Percentiles rank a stretch among this genome's conserved stretches.
These are phyloP conservation scores for Paramyrothecium roridum DNA, from an alignment of 2,329 filamentous ascomycete species.

Conservation along the genomic window DNA sequence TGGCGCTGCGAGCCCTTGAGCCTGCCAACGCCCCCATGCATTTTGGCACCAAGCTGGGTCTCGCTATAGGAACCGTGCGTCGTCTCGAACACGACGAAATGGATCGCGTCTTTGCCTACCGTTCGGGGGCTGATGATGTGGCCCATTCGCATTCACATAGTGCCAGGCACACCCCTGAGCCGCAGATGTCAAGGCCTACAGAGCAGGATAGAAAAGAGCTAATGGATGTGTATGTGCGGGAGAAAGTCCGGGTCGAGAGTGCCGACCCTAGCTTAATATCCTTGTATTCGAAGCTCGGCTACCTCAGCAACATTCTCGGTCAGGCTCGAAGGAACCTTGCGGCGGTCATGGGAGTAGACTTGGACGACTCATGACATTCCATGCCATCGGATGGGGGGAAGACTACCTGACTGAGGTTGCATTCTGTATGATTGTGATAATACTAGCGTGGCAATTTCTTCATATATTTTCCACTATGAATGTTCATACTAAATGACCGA, in stretches of 20 bases:
- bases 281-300: slow-evolving; percentile 77
- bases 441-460: too few species aligned
- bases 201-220: neutral
- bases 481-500: neutral
- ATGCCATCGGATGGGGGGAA: neutral
- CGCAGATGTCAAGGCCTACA: slow-evolving; percentile 8
- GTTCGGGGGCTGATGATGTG: slow-evolving; percentile 24
- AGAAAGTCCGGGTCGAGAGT: slow-evolving; percentile 86
- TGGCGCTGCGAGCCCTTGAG: slow-evolving; percentile 69
- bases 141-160: slow-evolving; percentile 19
- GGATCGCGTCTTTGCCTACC: slow-evolving; percentile 69
- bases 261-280: slow-evolving; percentile 85
- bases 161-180: slow-evolving; percentile 18
- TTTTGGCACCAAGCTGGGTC: slow-evolving; percentile 64
- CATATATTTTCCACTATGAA: too few species aligned
- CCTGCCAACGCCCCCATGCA: slow-evolving; percentile 60
- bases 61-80: slow-evolving; percentile 63
- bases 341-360: slow-evolving; percentile 68
- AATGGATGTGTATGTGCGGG: slow-evolving; percentile 74
- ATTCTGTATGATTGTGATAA: too few species aligned
- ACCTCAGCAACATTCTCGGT: slow-evolving; percentile 69
- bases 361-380: slow-evolving; percentile 8
- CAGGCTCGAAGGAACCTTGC: slow-evolving; percentile 69
- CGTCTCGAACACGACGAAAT: slow-evolving; percentile 76
- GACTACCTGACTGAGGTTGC: too few species aligned